Evolutionary conservation across 805 yeast species (phyloP), one percentile per base, ranked within the genome.

Genomic region (Schwanniomyces occidentalis): DNA sequence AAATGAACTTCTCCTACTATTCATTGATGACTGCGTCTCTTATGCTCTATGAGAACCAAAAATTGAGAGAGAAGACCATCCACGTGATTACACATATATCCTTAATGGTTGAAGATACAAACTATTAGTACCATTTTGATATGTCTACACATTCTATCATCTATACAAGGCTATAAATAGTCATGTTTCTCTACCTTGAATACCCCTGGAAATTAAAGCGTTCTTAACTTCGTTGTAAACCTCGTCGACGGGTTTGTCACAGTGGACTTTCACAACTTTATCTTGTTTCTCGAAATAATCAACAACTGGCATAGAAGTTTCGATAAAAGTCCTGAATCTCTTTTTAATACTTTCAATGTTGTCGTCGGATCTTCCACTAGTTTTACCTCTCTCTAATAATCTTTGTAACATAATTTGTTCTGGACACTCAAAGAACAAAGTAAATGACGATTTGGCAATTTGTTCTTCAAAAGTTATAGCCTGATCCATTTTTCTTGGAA

Each of bases 401-500:
- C 99, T 80, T 45, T 76, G 65, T 46, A 89, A 71, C 97, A 91
- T 90, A 35, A 87, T 85, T 25, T 65, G 54, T 59, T 85, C 93
- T 1, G 91, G 86, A 58, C 95, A 85, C 45, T 85, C 89, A 52
- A 85, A 85, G 62, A 82, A 85, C 26, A 85, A 66, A 2, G 85
- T 79, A 61, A 83, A 76, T 16, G 78, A 69, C 43, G 86, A 82
- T 59, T 73, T 82, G 51, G 80, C 93, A 49, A 80, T 59, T 54
- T 78, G 69, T 24, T 84, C 78, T 65, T 91, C 98, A 58, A 91
- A 91, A n/a, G 91, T 85, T 25, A 84, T 40, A 0, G 98, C 98
- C 69, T 91, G 99, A 63, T 93, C 98, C 97, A 93, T 91, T 59
- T 90, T 88, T 58, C 98, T 78, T 31, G 99, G 99, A 75, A 93